These are phyloP conservation scores for Acanthamoeba royreba DNA, from an alignment of 208 protist species.

Conservation along the genomic window DNA sequence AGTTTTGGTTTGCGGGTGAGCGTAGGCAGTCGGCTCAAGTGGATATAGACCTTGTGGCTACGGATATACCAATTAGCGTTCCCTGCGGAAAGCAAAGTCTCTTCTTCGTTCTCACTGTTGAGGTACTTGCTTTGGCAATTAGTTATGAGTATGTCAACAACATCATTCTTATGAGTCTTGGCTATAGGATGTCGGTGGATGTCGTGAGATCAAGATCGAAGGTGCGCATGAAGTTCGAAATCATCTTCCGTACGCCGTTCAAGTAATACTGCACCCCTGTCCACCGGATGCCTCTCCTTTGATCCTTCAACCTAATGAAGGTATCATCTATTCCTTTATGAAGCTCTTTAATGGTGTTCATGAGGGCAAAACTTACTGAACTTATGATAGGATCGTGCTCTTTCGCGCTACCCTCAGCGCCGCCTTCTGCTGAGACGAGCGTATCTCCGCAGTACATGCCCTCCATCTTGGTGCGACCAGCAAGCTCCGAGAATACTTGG, in stretches of 20 bases:
- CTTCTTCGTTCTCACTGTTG: background rate
- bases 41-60: background rate
- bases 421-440: background rate
- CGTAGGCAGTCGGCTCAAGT: background rate
- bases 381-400: background rate
- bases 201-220: background rate
- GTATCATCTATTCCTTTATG: too few species aligned
- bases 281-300: too few species aligned
- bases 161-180: too few species aligned
- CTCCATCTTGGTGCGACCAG: background rate
- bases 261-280: background rate
- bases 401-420: background rate
- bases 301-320: background rate
- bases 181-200: background rate
- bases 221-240: background rate
- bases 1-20: background rate
- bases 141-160: too few species aligned
- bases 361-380: background rate
- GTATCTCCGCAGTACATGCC: background rate
- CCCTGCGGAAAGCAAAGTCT: background rate
- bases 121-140: too few species aligned
- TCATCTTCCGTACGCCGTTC: background rate
- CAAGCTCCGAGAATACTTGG: background rate
- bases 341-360: too few species aligned
- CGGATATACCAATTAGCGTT: background rate